Conservation (phyloP, 2,329 filamentous ascomycete species). For the Xylogone sp. region DNA sequence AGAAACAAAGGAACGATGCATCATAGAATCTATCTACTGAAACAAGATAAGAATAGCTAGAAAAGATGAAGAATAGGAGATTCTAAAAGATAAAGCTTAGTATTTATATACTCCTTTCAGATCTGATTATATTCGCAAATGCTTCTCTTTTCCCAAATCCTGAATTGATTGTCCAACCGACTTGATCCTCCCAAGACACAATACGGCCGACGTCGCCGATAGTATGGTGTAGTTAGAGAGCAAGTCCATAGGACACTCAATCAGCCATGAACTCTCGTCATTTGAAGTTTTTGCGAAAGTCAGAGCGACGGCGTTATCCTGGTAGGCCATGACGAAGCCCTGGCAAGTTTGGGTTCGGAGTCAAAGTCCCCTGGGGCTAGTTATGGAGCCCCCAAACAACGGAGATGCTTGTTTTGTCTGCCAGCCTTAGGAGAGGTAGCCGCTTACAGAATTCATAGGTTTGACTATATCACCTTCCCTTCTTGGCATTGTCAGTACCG, state of each 20-base stretch:
- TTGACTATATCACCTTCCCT: no score
- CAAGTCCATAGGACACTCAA: neutral
- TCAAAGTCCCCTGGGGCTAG: no score
- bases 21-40: constrained; percentile 33
- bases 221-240: neutral
- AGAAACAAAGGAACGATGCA: constrained; percentile 47
- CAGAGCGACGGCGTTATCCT: neutral
- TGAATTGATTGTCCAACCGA: neutral
- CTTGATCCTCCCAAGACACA: neutral
- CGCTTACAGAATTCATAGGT: no score
- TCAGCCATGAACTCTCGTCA: neutral
- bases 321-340: neutral
- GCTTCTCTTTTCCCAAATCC: neutral
- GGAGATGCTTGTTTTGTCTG: neutral
- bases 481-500: no score
- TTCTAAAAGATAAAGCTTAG: constrained; percentile 2
- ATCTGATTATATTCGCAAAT: neutral
- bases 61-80: constrained; percentile 14
- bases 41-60: constrained; percentile 16
- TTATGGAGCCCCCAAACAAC: neutral
- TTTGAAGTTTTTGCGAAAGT: neutral
- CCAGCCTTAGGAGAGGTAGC: no score
- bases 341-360: neutral
- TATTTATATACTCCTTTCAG: neutral
- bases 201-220: constrained; percentile 13